Evolutionary conservation across 1,139 yeast genomes (phyloP).

Genomic region (Suhomyces bribrorum): DNA sequence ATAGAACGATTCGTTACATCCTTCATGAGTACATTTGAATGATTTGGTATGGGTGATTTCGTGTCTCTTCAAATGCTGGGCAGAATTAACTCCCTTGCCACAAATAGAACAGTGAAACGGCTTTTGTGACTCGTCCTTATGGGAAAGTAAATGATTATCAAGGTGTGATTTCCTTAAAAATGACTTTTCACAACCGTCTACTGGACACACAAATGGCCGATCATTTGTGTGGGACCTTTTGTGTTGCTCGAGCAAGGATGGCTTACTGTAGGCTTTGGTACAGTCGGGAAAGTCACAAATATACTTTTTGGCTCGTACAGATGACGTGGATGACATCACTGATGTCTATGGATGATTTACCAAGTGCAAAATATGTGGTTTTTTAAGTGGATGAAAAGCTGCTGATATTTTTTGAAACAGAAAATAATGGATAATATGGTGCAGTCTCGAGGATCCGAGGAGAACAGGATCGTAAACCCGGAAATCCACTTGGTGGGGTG

Average conservation of each 20-base stretch:
- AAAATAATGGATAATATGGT: neutral
- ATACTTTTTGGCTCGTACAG: constrained; percentile 47
- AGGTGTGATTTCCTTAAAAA: constrained; percentile 80
- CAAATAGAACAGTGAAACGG: constrained; percentile 79
- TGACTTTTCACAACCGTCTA: constrained; percentile 56
- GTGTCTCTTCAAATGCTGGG: constrained; percentile 83
- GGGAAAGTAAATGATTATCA: constrained; percentile 70
- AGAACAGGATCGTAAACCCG: neutral
- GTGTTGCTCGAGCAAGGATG: constrained; percentile 83
- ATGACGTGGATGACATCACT: constrained; percentile 7
- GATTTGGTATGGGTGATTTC: constrained; percentile 76
- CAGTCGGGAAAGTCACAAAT: constrained; percentile 67
- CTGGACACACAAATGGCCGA: constrained; percentile 69
- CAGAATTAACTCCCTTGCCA: constrained; percentile 78
- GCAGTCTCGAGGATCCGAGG: neutral
- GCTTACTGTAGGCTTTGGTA: constrained; percentile 73
- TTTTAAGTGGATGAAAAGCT: neutral
- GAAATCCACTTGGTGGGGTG: neutral
- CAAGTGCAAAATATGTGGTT: neutral
- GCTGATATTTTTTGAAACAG: no score
- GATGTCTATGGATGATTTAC: neutral
- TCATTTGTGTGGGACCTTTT: constrained; percentile 74
- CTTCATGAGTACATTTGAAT: constrained; percentile 59
- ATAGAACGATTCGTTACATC: constrained; percentile 68
- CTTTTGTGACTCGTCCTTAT: constrained; percentile 50